phyloP scores from a whole-genome alignment of 495 filamentous ascomycete species.

The Xylaria longipes region DNA sequence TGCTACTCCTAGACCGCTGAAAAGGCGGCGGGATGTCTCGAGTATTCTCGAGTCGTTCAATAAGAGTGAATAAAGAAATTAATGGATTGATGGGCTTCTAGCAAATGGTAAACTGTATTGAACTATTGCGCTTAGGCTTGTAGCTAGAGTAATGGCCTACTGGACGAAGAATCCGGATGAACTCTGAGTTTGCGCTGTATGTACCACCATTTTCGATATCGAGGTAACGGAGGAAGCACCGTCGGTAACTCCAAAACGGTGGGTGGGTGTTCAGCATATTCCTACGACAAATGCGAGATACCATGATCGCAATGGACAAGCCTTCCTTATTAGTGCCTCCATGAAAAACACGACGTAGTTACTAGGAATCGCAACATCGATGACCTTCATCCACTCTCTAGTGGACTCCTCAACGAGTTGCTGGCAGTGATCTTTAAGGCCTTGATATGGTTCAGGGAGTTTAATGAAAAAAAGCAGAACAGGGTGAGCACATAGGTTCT shows the following conservation, averaged over 20 bases:
- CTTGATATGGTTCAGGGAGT: background rate
- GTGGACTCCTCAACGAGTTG: background rate
- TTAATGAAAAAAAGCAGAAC: background rate
- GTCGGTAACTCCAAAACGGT: background rate
- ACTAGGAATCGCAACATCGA: background rate
- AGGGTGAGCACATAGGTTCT: background rate
- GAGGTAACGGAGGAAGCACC: background rate
- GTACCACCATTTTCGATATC: background rate
- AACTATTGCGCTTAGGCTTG: background rate
- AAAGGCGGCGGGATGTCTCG: background rate
- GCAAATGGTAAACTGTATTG: background rate
- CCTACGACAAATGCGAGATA: background rate
- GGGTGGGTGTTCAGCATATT: background rate
- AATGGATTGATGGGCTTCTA: background rate
- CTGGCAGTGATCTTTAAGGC: background rate
- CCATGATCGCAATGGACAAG: background rate
- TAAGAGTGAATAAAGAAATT: background rate
- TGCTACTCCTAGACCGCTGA: background rate
- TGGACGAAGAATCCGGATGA: background rate
- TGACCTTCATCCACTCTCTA: background rate
- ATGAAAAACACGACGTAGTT: background rate
- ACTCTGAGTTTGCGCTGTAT: background rate
- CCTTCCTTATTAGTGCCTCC: background rate
- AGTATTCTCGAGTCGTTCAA: slow-evolving; percentile 3
- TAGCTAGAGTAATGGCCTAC: background rate